phyloP scores from a whole-genome alignment of 2,329 filamentous ascomycete species.

The Pseudopyrenochaeta lycopersici region DNA sequence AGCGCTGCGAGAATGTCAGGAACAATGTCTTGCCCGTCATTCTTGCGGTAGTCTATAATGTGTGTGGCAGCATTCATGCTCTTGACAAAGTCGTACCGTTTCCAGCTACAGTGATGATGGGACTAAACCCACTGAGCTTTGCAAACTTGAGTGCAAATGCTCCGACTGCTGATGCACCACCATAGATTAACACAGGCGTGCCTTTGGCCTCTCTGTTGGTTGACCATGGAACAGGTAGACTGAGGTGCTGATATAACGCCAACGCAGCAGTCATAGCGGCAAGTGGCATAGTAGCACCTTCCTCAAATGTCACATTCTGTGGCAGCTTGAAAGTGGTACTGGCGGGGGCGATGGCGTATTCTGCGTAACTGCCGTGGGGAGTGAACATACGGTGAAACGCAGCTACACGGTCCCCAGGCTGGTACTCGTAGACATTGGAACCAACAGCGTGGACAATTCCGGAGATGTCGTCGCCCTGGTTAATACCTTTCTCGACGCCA shows the following conservation, averaged over 20 bases:
- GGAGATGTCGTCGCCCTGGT: conserved; percentile 58
- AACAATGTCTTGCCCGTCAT: conserved; percentile 55
- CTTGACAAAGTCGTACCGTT: conserved; percentile 39
- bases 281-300: conserved; percentile 54
- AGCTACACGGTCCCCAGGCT: conserved; percentile 63
- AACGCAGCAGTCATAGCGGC: conserved; percentile 54
- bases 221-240: conserved; percentile 34
- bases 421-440: conserved; percentile 63
- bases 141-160: conserved; percentile 49
- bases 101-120: conserved; percentile 49
- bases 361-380: conserved; percentile 63
- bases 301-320: conserved; percentile 25
- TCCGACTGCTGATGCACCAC: conserved; percentile 48
- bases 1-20: conserved; percentile 55
- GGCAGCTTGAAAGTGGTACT: conserved; percentile 64
- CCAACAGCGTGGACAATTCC: conserved; percentile 64
- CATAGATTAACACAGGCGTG: conserved; percentile 46
- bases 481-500: not conserved
- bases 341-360: conserved; percentile 65
- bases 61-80: conserved; percentile 37
- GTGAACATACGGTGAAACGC: conserved; percentile 63
- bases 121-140: conserved; percentile 44
- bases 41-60: conserved; percentile 60
- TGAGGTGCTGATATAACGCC: conserved; percentile 51
- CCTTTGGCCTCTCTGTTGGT: conserved; percentile 1